Evolutionary conservation across 495 filamentous ascomycete genomes (phyloP), one percentile per base, ranked within the genome.

Genomic region (Penicillium canescens): DNA sequence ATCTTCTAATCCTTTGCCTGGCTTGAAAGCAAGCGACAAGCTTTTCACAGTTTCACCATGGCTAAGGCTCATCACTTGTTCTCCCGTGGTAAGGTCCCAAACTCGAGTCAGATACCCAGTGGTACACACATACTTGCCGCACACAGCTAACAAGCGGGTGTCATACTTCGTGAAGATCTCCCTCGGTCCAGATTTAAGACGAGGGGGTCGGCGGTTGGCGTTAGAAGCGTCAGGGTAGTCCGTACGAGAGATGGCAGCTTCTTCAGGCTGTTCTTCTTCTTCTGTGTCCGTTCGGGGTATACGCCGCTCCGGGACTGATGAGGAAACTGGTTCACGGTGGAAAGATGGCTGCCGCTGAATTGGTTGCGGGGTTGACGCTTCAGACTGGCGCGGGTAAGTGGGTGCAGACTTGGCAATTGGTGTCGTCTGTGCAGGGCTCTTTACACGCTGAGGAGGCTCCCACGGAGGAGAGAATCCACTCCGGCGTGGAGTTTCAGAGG

Each of bases 131-230:
- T 88, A 87, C 55, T 91, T 85, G 11, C 93, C 95, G 65, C 88
- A 96, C 35, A 94, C 86, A 54, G 91, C 92, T 65, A 96, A 84
- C 31, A 92, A 73, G 14, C 88, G 84, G 7, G 90, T 89, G 56
- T 98, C 93, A 61, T 90, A 84, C 54, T 88, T 87, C 1, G 89
- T 92, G n/a, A 74, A 66, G 46, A 98, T 96, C 55, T 92, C 86
- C 16, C 73, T 78, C 2, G 81, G 81, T 0, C 89, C 87, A 21
- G 83, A 76, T 63, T 81, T 86, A 55, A 88, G 83, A 52, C 80
- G 76, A 0, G 94, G 95, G 38, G 89, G 88, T 26, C 92, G 84
- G 37, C 94, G 81, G 62, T 96, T 98, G 1, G 91, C 84, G 57
- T 84, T 81, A 2, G 92, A 93, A 0, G 89, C 75, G 71, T 98